Conservation (phyloP, 2,329 filamentous ascomycete genomes). For the Pseudomassariella vexata region DNA sequence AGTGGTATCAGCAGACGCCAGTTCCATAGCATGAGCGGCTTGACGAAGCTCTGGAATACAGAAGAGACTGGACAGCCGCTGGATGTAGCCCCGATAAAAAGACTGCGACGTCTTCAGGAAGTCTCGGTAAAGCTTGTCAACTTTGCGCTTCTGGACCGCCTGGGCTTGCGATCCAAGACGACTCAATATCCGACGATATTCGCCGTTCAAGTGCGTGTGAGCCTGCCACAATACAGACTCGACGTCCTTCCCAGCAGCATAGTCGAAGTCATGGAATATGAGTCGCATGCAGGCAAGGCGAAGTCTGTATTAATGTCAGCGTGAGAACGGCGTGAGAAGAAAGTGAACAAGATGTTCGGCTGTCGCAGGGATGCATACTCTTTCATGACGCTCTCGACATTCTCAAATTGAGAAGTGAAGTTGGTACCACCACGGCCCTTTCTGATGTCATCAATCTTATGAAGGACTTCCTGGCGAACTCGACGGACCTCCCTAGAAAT, state of each 20-base stretch:
- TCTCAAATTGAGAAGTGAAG: conserved; percentile 23
- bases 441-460: conserved; percentile 16
- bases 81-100: conserved; percentile 84
- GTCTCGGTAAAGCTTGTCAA: conserved; percentile 73
- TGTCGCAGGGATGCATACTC: conserved; percentile 20
- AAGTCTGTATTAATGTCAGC: conserved; percentile 41
- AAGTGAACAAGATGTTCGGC: no score
- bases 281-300: conserved; percentile 66
- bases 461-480: conserved; percentile 19
- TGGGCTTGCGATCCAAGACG: conserved; percentile 46
- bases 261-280: conserved; percentile 67
- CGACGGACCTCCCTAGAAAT: conserved; percentile 13
- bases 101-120: conserved; percentile 84
- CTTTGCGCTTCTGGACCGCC: conserved; percentile 63
- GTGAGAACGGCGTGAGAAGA: no score
- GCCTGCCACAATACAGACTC: conserved; percentile 73
- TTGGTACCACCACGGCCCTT: conserved; percentile 20
- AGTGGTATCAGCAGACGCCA: conserved; percentile 34
- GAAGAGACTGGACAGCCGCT: conserved; percentile 63
- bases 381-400: conserved; percentile 23
- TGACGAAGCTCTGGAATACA: conserved; percentile 45
- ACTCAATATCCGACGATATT: conserved; percentile 66
- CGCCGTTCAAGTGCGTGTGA: conserved; percentile 71
- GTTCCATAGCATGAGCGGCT: conserved; percentile 35
- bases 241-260: conserved; percentile 55